A percentile compares a stretch with the other conserved stretches of the same genome.
Evolutionary conservation across 2,329 filamentous ascomycete species (phyloP).

Genomic region (Camillea tinctor): DNA sequence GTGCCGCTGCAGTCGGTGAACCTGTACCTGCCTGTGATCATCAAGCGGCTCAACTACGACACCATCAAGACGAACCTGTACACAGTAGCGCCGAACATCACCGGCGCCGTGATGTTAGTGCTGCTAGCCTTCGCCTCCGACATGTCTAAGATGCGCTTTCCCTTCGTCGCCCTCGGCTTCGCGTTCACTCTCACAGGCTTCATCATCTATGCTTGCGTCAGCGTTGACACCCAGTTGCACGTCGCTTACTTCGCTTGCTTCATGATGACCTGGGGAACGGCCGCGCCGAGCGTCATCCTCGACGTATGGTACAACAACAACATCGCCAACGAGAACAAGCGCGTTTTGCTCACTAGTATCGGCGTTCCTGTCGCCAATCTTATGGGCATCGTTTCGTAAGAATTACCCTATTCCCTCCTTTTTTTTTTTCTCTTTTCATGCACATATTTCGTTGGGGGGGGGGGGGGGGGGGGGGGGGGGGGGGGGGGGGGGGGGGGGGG

Average conservation of each 20-base stretch:
- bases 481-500: too few relatives aligned
- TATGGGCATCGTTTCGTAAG: conserved; percentile 63
- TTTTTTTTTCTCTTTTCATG: background rate
- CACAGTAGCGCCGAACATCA: conserved; percentile 76
- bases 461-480: too few relatives aligned
- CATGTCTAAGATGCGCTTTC: conserved; percentile 61
- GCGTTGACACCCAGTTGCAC: conserved; percentile 56
- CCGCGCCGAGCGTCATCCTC: conserved; percentile 50
- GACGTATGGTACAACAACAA: conserved; percentile 74
- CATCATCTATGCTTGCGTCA: conserved; percentile 71
- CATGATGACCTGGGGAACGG: conserved; percentile 80
- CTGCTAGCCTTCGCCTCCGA: conserved; percentile 71
- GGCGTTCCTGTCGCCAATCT: conserved; percentile 73
- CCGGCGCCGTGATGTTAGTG: conserved; percentile 69
- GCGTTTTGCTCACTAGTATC: conserved; percentile 66
- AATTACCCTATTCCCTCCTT: background rate
- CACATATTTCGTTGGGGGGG: too few relatives aligned
- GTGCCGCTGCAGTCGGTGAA: conserved; percentile 56
- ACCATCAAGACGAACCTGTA: conserved; percentile 69
- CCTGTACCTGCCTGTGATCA: conserved; percentile 54
- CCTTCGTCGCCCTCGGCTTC: conserved; percentile 72
- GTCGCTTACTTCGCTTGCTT: conserved; percentile 74
- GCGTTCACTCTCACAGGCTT: conserved; percentile 72
- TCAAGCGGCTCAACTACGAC: conserved; percentile 45
- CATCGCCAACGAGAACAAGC: conserved; percentile 70